These are phyloP conservation scores for Phalaenopsis equestris DNA, from an alignment of 106 monocot species.

Conservation along the genomic window DNA sequence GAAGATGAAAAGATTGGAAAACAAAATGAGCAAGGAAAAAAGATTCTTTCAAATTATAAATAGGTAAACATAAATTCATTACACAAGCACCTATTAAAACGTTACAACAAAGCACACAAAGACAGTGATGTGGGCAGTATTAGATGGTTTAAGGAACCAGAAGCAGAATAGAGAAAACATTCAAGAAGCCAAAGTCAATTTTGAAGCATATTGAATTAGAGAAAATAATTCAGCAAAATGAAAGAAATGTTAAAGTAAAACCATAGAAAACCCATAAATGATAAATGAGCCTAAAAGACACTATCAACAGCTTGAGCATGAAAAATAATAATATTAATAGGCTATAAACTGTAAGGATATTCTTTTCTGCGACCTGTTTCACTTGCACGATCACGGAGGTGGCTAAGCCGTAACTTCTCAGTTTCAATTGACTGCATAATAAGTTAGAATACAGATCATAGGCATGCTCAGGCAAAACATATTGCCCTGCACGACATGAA, in stretches of 20 bases:
- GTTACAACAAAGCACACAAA: neutral
- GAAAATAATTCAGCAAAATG: neutral
- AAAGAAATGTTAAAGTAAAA: neutral
- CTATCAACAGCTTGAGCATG: neutral
- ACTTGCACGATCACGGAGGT: slow-evolving; percentile 92
- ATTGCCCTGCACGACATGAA: neutral
- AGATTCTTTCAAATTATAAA: neutral
- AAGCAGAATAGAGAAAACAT: neutral
- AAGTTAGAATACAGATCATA: neutral
- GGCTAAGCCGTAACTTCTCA: slow-evolving; percentile 62
- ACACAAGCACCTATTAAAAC: neutral
- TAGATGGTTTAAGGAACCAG: neutral
- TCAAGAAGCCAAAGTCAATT: neutral
- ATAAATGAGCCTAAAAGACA: neutral
- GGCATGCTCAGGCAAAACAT: neutral
- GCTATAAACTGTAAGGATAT: slow-evolving; percentile 51
- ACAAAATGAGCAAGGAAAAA: neutral
- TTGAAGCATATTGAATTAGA: neutral
- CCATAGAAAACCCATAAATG: neutral
- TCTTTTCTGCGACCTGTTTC: slow-evolving; percentile 85
- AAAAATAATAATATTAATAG: neutral
- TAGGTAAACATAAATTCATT: neutral
- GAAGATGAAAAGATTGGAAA: neutral
- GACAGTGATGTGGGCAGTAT: neutral
- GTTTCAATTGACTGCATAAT: slow-evolving; percentile 55